Conservation (phyloP, 805 yeast species). For the Hanseniaspora occidentalis region DNA sequence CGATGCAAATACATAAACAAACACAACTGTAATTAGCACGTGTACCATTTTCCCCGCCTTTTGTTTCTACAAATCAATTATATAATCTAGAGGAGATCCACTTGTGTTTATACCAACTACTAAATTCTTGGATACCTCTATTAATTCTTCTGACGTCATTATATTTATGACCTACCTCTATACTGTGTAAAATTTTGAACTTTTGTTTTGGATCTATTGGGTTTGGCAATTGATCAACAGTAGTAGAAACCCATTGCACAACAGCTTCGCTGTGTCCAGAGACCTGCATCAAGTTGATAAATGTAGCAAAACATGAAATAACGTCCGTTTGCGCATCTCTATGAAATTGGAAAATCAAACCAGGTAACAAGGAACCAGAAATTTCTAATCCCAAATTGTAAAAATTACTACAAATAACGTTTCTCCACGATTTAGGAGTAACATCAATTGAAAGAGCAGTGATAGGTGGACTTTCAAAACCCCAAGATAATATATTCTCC, state of each 20-base stretch:
- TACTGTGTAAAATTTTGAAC: slow-evolving; percentile 42
- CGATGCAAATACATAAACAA: too few species aligned
- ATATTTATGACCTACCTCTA: slow-evolving; percentile 48
- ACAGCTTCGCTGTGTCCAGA: slow-evolving; percentile 25
- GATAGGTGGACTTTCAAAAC: slow-evolving; percentile 67
- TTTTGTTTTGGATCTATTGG: slow-evolving; percentile 57
- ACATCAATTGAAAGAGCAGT: slow-evolving; percentile 42
- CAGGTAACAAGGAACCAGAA: slow-evolving; percentile 41
- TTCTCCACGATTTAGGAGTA: slow-evolving; percentile 43
- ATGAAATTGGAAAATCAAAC: slow-evolving; percentile 62
- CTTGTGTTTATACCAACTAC: slow-evolving; percentile 72
- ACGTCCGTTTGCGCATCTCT: slow-evolving; percentile 60
- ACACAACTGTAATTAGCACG: too few species aligned
- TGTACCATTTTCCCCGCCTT: too few species aligned
- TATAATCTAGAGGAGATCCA: slow-evolving; percentile 40
- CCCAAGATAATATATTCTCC: slow-evolving; percentile 79
- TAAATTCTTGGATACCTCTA: slow-evolving; percentile 60
- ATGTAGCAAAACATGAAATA: slow-evolving; percentile 56
- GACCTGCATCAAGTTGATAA: slow-evolving; percentile 35
- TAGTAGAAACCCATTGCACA: slow-evolving; percentile 46
- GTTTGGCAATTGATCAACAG: slow-evolving; percentile 40
- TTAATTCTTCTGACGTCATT: slow-evolving; percentile 67
- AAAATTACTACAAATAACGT: slow-evolving; percentile 35
- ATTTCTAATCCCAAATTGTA: slow-evolving; percentile 44
- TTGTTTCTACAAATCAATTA: too few species aligned